These are phyloP conservation scores for Metschnikowia proteae DNA, from an alignment of 805 yeast species.

Conservation along the genomic window DNA sequence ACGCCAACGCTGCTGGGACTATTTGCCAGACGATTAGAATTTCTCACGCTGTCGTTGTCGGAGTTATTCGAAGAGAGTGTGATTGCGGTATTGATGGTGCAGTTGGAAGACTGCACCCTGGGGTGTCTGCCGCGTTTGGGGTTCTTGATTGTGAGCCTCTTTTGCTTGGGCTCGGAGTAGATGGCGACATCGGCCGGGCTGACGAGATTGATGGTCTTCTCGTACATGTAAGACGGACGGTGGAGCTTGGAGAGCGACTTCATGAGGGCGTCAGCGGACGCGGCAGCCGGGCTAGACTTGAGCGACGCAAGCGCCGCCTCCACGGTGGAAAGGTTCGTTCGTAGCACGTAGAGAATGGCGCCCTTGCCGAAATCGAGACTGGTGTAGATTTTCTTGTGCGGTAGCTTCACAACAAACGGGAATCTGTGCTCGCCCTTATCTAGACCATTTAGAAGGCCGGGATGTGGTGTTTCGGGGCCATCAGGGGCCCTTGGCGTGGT, in stretches of 20 bases:
- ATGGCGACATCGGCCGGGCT: constrained; percentile 72
- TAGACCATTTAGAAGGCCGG: constrained; percentile 42
- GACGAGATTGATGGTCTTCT: constrained; percentile 54
- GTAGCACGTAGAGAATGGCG: constrained; percentile 63
- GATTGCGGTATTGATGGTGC: constrained; percentile 30
- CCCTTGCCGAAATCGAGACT: constrained; percentile 83
- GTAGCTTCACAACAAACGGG: constrained; percentile 81
- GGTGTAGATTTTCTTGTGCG: constrained; percentile 66
- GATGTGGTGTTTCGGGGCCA: not conserved
- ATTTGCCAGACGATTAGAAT: not conserved
- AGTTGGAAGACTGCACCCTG: constrained; percentile 34
- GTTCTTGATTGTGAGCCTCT: constrained; percentile 58
- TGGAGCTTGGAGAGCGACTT: constrained; percentile 22
- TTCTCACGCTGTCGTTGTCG: constrained; percentile 16
- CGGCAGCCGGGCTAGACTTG: not conserved
- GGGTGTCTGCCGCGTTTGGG: constrained; percentile 34
- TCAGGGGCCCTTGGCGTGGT: constrained; percentile 14
- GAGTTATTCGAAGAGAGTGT: constrained; percentile 33
- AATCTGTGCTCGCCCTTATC: constrained; percentile 82
- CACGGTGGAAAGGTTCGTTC: constrained; percentile 41
- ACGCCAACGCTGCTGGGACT: not conserved
- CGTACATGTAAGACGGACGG: constrained; percentile 42
- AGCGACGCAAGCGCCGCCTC: constrained; percentile 9
- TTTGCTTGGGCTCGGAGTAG: constrained; percentile 64
- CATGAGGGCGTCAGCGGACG: not conserved